Evolutionary conservation across 1,284 basidiomycete species (phyloP).

Genomic region (Naganishia albida): DNA sequence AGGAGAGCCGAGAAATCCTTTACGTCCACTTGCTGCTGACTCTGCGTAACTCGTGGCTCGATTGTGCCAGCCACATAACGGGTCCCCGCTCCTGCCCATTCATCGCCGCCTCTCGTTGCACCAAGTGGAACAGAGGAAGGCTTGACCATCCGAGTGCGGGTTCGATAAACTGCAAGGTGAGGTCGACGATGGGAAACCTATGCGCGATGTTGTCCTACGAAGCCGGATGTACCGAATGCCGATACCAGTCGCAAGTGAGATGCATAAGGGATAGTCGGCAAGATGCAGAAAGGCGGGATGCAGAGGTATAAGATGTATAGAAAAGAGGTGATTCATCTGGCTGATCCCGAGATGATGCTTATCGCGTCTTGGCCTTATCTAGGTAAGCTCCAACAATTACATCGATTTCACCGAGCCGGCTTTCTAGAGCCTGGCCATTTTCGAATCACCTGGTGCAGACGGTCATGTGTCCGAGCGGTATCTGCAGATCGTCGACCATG

Average conservation of each 20-base stretch:
- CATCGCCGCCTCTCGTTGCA: background rate
- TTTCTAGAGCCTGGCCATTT: too few relatives aligned
- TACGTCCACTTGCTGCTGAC: background rate
- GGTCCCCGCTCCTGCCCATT: slow-evolving; percentile 5
- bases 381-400: too few relatives aligned
- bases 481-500: too few relatives aligned
- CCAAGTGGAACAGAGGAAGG: too few relatives aligned
- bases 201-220: background rate
- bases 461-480: too few relatives aligned
- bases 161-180: background rate
- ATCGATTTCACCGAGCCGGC: too few relatives aligned
- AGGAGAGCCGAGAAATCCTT: slow-evolving; percentile 8
- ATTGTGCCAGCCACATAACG: slow-evolving; percentile 5
- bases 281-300: too few relatives aligned
- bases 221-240: background rate
- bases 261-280: background rate
- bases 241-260: background rate
- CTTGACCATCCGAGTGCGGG: slow-evolving; percentile 1
- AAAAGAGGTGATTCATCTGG: too few relatives aligned
- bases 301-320: too few relatives aligned
- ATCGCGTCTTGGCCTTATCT: too few relatives aligned
- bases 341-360: too few relatives aligned
- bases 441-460: too few relatives aligned
- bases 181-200: background rate
- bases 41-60: background rate